Percentiles rank a stretch among this genome's conserved stretches.
phyloP scores from a whole-genome alignment of 441 rosid species.

The Eutrema salsugineum region DNA sequence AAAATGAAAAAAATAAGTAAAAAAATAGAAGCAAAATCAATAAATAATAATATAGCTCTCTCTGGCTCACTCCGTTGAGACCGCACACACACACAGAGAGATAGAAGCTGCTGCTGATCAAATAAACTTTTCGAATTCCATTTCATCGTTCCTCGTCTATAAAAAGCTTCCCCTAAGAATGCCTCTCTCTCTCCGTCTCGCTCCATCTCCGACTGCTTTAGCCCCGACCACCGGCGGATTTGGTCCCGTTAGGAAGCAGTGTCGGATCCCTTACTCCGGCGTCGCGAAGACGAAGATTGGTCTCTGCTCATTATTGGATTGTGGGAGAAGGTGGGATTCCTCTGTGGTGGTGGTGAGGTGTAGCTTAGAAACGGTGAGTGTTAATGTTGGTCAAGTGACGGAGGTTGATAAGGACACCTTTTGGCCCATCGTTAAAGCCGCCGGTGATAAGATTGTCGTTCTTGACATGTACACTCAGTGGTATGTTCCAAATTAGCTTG shows the following conservation, averaged over 20 bases:
- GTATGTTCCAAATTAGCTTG: constrained; percentile 31
- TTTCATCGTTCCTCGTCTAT: neutral
- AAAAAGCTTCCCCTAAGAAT: neutral
- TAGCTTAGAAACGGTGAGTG: constrained; percentile 56
- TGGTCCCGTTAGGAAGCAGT: constrained; percentile 9
- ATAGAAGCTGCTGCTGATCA: too few relatives aligned
- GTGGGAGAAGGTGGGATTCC: constrained; percentile 6
- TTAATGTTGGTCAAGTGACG: constrained; percentile 76
- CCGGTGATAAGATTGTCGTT: constrained; percentile 84
- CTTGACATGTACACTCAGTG: constrained; percentile 98
- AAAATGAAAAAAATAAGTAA: too few relatives aligned
- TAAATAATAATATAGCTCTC: neutral
- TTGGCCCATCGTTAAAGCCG: constrained; percentile 90
- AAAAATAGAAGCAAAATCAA: neutral
- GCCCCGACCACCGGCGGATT: constrained; percentile 17
- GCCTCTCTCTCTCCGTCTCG: constrained; percentile 34
- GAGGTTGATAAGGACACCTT: constrained; percentile 87
- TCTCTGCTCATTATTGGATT: constrained; percentile 16
- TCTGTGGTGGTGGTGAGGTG: constrained; percentile 45
- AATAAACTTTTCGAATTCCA: neutral
- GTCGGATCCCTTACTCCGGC: constrained; percentile 31
- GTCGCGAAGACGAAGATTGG: constrained; percentile 19
- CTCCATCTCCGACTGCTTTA: constrained; percentile 20
- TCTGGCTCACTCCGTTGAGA: constrained; percentile 14
- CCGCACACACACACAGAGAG: constrained; percentile 8